Evolutionary conservation across 345 rosid genomes (phyloP).

Genomic region (Salix viminalis): DNA sequence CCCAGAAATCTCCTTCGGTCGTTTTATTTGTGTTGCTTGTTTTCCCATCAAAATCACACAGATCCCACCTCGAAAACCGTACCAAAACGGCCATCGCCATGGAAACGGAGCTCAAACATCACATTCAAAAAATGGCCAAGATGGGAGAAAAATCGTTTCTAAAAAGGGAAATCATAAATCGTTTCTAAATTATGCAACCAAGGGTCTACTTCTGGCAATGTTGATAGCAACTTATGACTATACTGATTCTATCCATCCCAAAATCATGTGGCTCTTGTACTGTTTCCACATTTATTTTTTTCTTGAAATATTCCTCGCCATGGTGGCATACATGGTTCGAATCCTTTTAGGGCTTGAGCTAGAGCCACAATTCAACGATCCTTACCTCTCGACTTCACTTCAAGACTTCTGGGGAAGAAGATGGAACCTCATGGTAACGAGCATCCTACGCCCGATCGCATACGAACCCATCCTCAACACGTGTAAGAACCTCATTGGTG

Average conservation of each 20-base stretch:
- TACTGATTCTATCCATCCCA: constrained; percentile 30
- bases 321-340: constrained; percentile 34
- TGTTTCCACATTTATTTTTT: constrained; percentile 38
- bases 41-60: constrained; percentile 52
- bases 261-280: constrained; percentile 28
- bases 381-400: constrained; percentile 32
- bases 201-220: constrained; percentile 29
- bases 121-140: background rate
- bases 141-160: too few relatives aligned
- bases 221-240: constrained; percentile 24
- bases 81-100: background rate
- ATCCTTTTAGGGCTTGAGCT: constrained; percentile 30
- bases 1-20: constrained; percentile 31
- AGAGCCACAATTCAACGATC: constrained; percentile 55
- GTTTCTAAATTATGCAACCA: constrained; percentile 29
- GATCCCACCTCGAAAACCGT: constrained; percentile 14
- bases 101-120: constrained; percentile 3
- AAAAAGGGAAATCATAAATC: background rate
- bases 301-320: constrained; percentile 44
- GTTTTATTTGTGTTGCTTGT: constrained; percentile 44
- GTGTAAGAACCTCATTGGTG: background rate
- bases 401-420: constrained; percentile 29
- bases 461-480: constrained; percentile 9
- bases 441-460: constrained; percentile 16
- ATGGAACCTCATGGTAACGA: constrained; percentile 20